Base-by-base conservation (phyloP, 2,329 filamentous ascomycete genomes). In the Malbranchea zuffiana region DNA sequence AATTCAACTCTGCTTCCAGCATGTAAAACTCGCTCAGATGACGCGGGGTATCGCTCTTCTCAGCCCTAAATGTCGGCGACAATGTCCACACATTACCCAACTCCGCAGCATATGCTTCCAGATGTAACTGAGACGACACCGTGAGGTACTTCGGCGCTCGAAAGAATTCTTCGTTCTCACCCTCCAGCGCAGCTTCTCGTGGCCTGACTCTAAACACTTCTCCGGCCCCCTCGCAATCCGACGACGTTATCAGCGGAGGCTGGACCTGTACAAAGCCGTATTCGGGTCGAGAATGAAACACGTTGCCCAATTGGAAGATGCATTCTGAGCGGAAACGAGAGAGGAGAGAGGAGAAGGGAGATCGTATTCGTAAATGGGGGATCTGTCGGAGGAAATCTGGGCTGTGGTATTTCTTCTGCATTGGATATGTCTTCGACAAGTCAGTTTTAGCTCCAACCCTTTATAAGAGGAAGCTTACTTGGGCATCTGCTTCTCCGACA, bases 11-110 rank as follows among this genome's bases (percentile, higher is more conserved):
- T 11, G 80, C 87, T 61, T 98, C 90, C 2, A 98, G 73, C 90
- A 98, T 96, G 63, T 96, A 96, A 53, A 98, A 96, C 55, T 98
- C 90, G 64, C 85, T 94, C 43, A 98, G 68, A 61, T 98, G 90
- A 18, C 90, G 78, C 4, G 86, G 79, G 0, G 90, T 96, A 53
- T 96, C 87, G 60, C 86, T 95, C 54, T 78, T 79, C 59, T 95
- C 90, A 3, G 90, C 90, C 24, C 90, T 77, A 55, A 98, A 98
- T 0, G 86, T 92, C 2, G 90, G 90, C 3, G 87, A 90, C 7
- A 98, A 64, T 1, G 87, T 82, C 87, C 90, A 98, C 5, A 96
- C 90, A 49, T 82, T 84, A 25, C 84, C 84, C 19, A 95, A 71
- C 13, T 87, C 79, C 50, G 93, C 86, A 0, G 87, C 79, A 40